Percentiles rank a stretch among this genome's conserved stretches.
These are phyloP conservation scores for Obba rivulosa DNA, from an alignment of 768 basidiomycete species.

Conservation along the genomic window DNA sequence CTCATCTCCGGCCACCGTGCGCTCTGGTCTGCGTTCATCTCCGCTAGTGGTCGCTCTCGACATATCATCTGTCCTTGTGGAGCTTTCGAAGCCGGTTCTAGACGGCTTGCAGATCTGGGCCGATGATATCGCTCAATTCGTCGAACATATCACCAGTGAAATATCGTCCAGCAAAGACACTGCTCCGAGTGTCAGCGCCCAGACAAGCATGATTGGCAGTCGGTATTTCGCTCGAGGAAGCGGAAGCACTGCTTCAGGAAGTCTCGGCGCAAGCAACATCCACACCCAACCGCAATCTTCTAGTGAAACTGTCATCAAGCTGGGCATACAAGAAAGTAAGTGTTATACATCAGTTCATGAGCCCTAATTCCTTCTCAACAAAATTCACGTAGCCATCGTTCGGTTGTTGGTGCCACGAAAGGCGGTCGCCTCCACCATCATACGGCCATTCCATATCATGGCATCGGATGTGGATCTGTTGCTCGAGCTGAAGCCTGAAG, in stretches of 20 bases:
- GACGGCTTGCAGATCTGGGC: slow-evolving; percentile 85
- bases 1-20: not conserved
- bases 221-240: slow-evolving; percentile 49
- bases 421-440: slow-evolving; percentile 17
- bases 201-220: slow-evolving; percentile 73
- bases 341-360: not conserved
- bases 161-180: too few relatives aligned
- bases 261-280: slow-evolving; percentile 10
- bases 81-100: slow-evolving; percentile 57
- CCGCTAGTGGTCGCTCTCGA: slow-evolving; percentile 22
- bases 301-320: slow-evolving; percentile 45
- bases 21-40: slow-evolving; percentile 1
- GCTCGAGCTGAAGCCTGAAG: slow-evolving; percentile 65
- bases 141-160: slow-evolving; percentile 40
- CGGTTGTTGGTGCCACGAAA: slow-evolving; percentile 47
- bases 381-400: slow-evolving; percentile 37
- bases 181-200: too few relatives aligned
- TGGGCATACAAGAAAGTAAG: slow-evolving; percentile 36
- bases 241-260: too few relatives aligned
- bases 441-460: slow-evolving; percentile 47
- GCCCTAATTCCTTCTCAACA: too few relatives aligned
- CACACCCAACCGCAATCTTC: slow-evolving; percentile 7
- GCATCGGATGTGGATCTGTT: slow-evolving; percentile 59
- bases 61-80: slow-evolving; percentile 60
- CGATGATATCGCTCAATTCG: slow-evolving; percentile 76